Evolutionary conservation across 805 yeast genomes (phyloP), one percentile per base, ranked within the genome.

Genomic region (Candida hungchunana): DNA sequence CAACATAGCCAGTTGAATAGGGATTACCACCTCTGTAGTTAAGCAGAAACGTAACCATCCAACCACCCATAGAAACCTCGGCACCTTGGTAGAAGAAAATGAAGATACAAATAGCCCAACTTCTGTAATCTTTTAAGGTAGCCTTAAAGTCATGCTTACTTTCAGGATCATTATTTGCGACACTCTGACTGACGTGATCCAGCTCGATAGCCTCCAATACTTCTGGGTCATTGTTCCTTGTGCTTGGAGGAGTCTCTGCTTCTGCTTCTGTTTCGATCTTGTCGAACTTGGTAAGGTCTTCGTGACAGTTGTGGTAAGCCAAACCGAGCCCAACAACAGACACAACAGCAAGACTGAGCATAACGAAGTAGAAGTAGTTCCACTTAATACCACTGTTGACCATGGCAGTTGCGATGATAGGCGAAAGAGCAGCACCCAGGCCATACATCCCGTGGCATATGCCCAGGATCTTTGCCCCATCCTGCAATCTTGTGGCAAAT

Each of bases 391-490:
- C 78, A 1, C 50, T 42, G 29, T 66, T 61, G n/a, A 74, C 67
- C 67, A 79, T 63, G 1, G 69, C 56, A 0, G 82, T 76, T 4
- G 77, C 79, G 23, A 76, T 58, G 27, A 77, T 54, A 2, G 87
- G 86, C 4, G 82, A 67, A 3, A 75, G 39, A 4, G 77, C 68
- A 4, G 84, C 85, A 10, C 85, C 85, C 2, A 74, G 21, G 2
- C 86, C 87, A 51, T 78, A 79, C 8, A 61, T 46, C 0, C 81
- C 85, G 53, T 79, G 86, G 44, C 68, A 66, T 34, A 62, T 56
- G 1, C 83, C 78, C 22, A 78, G 56, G 42, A 67, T 68, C 24
- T 62, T 63, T 8, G 77, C 67, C n/a, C 71, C 63, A 26, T 48
- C 42, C 20, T 42, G 30, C 29, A 79, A 57, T 36, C 67, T 55